Conservation (phyloP, 257 asterid genomes). For the Eucommia ulmoides region DNA sequence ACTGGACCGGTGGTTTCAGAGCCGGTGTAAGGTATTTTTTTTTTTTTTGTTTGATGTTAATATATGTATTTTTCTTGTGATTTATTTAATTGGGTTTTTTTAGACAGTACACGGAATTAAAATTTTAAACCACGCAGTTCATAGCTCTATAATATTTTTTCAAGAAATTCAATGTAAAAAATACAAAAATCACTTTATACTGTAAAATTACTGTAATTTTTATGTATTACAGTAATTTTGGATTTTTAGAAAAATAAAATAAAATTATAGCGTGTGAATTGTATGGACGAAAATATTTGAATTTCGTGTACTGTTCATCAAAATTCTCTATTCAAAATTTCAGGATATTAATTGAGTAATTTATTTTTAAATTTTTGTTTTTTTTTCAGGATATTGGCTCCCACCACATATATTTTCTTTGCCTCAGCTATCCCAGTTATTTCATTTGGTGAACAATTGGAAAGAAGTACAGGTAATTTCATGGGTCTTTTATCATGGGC, state of each 20-base stretch:
- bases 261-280: too few species aligned
- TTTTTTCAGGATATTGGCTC: conserved; percentile 69
- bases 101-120: too few species aligned
- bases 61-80: too few species aligned
- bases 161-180: too few species aligned
- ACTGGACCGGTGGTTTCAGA: conserved; percentile 69
- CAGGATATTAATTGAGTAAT: conserved; percentile 2
- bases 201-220: neutral
- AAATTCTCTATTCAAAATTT: too few species aligned
- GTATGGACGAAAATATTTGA: too few species aligned
- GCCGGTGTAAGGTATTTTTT: conserved; percentile 65
- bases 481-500: neutral
- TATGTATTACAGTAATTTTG: neutral
- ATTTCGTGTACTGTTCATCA: too few species aligned
- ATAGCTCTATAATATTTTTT: too few species aligned
- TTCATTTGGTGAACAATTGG: conserved; percentile 77
- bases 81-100: too few species aligned
- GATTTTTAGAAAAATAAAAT: neutral
- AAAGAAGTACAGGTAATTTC: conserved; percentile 51
- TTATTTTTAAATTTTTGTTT: neutral
- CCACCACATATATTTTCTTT: conserved; percentile 70
- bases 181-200: neutral
- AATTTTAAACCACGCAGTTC: too few species aligned
- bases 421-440: conserved; percentile 91
- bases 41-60: too few species aligned